Conservation (phyloP, 2,329 filamentous ascomycete genomes). For the Fusarium temperatum region DNA sequence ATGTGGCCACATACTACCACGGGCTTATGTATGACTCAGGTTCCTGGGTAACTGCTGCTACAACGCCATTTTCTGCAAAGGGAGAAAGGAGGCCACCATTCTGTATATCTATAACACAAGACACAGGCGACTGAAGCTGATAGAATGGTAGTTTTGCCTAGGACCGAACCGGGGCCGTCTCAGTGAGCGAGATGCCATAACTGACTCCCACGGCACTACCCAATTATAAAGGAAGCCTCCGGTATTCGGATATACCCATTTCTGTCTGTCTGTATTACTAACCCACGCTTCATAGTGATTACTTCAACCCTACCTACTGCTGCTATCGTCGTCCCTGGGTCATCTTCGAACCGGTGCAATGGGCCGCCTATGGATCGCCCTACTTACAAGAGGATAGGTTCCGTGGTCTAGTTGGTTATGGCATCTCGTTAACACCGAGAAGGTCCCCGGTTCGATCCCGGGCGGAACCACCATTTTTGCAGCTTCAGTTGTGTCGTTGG, state of each 20-base stretch:
- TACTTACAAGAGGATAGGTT: constrained; percentile 8
- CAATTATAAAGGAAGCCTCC: background rate
- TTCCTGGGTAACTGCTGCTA: background rate
- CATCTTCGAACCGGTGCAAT: background rate
- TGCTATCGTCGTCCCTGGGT: background rate
- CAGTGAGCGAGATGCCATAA: background rate
- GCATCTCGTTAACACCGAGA: constrained; percentile 43
- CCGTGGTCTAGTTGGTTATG: constrained; percentile 41
- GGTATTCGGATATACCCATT: background rate
- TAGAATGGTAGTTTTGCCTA: background rate
- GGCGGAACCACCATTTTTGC: constrained; percentile 32
- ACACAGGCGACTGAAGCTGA: background rate
- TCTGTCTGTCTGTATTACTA: background rate
- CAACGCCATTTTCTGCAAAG: background rate
- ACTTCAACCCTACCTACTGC: background rate
- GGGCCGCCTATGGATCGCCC: background rate
- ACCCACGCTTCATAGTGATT: background rate
- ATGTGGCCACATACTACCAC: background rate
- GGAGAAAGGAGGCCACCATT: background rate
- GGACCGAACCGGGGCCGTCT: background rate
- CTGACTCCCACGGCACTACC: background rate
- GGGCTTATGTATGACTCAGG: background rate
- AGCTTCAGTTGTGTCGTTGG: background rate
- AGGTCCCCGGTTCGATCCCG: constrained; percentile 44
- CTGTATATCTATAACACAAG: too few relatives aligned